Evolutionary conservation across 805 yeast species (phyloP).

Genomic region (Starmerella asiatica): DNA sequence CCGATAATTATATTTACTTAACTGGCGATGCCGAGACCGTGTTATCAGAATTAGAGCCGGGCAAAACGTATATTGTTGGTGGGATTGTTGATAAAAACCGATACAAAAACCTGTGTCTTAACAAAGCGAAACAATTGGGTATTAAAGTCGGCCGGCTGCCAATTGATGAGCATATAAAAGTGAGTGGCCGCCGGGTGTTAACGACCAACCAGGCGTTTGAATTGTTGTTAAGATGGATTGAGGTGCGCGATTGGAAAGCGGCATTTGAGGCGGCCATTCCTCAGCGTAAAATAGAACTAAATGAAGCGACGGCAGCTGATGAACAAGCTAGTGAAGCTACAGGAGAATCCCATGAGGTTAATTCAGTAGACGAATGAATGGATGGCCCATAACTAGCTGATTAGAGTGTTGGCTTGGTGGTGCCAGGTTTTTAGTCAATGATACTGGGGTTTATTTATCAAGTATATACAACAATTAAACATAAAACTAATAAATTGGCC

Average conservation of each 20-base stretch:
- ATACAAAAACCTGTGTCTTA: constrained; percentile 62
- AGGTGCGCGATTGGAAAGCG: constrained; percentile 63
- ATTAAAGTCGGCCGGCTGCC: constrained; percentile 69
- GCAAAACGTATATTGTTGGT: constrained; percentile 73
- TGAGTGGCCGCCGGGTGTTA: constrained; percentile 76
- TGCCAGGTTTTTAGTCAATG: too few species aligned
- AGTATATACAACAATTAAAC: too few species aligned
- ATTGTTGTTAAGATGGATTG: constrained; percentile 66
- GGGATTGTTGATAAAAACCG: constrained; percentile 95
- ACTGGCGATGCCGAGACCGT: constrained; percentile 77
- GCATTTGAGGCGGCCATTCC: constrained; percentile 87
- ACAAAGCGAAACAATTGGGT: constrained; percentile 66
- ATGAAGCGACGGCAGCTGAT: neutral
- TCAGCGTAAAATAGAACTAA: constrained; percentile 42
- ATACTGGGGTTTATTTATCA: too few species aligned
- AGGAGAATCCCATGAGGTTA: too few species aligned
- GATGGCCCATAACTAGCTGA: too few species aligned
- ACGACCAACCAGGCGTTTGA: constrained; percentile 96
- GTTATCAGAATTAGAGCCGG: constrained; percentile 49
- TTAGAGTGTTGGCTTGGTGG: too few species aligned
- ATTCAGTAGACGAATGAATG: too few species aligned
- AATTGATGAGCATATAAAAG: constrained; percentile 65
- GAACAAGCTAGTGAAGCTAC: neutral
- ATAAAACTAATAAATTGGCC: too few species aligned
- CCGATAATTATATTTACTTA: constrained; percentile 38